These are phyloP conservation scores for Hypoxylon cercidicola DNA, from an alignment of 495 filamentous ascomycete genomes.

Conservation along the genomic window DNA sequence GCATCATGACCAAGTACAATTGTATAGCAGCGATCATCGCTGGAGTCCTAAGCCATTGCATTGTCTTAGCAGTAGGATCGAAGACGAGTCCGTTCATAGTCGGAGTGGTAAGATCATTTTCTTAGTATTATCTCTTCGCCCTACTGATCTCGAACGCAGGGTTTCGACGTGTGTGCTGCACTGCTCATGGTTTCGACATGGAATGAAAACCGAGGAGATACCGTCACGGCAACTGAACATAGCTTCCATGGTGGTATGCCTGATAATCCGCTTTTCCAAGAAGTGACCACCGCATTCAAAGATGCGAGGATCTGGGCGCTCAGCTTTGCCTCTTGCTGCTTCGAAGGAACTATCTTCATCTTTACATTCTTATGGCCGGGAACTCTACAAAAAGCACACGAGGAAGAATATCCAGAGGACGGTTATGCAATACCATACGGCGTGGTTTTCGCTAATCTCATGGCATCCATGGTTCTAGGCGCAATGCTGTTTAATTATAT, in stretches of 20 bases:
- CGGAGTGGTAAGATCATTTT: slow-evolving; percentile 40
- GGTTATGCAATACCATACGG: slow-evolving; percentile 50
- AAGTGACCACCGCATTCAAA: slow-evolving; percentile 5
- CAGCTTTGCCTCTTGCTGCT: slow-evolving; percentile 53
- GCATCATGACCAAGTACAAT: slow-evolving; percentile 58
- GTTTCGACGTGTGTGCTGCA: slow-evolving; percentile 42
- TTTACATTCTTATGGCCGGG: slow-evolving; percentile 62
- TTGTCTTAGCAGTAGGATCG: slow-evolving; percentile 54
- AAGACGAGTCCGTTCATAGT: slow-evolving; percentile 57
- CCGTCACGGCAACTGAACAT: neutral
- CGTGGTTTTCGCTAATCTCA: slow-evolving; percentile 59
- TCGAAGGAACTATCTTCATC: slow-evolving; percentile 62
- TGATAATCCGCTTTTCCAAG: neutral
- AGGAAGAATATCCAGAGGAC: slow-evolving; percentile 10
- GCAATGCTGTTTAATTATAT: slow-evolving; percentile 49
- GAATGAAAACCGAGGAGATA: slow-evolving; percentile 52
- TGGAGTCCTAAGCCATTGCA: slow-evolving; percentile 49
- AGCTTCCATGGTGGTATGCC: neutral
- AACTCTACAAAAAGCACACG: slow-evolving; percentile 50
- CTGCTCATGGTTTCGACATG: slow-evolving; percentile 50
- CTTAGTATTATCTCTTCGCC: slow-evolving; percentile 15
- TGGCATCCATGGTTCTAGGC: slow-evolving; percentile 61
- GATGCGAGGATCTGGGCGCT: slow-evolving; percentile 52
- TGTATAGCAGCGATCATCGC: slow-evolving; percentile 56
- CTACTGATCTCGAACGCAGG: slow-evolving; percentile 14